Percentiles rank a stretch among this genome's conserved stretches.
Conservation (phyloP, 2,329 filamentous ascomycete species). For the Chaetomium strumarium region DNA sequence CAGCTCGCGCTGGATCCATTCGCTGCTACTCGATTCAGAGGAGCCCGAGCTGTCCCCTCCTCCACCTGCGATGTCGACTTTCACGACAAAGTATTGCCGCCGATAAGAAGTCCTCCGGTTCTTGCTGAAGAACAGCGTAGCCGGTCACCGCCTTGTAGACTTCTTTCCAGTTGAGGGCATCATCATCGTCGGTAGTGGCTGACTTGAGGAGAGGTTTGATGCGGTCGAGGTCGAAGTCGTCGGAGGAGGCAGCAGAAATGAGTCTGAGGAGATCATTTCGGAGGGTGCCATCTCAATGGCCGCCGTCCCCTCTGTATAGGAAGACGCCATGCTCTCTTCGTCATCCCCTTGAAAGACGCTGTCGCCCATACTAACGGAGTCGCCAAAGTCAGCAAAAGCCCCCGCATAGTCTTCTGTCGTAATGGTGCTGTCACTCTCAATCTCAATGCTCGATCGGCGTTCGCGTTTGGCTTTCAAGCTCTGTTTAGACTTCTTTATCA, state of each 20-base stretch:
- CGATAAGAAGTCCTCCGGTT: background rate
- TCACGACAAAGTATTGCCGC: background rate
- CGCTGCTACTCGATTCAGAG: too few relatives aligned
- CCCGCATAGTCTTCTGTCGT: conserved; percentile 44
- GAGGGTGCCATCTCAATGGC: too few relatives aligned
- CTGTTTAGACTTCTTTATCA: conserved; percentile 41
- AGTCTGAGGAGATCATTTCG: too few relatives aligned
- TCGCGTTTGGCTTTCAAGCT: conserved; percentile 37
- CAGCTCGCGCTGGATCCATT: background rate
- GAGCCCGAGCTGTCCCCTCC: background rate
- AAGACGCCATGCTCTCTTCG: conserved; percentile 59
- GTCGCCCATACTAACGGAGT: conserved; percentile 56
- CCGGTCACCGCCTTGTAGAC: too few relatives aligned
- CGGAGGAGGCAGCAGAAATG: too few relatives aligned
- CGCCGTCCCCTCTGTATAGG: conserved; percentile 44
- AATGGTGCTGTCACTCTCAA: conserved; percentile 57
- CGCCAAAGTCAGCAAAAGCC: conserved; percentile 58
- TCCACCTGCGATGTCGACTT: background rate
- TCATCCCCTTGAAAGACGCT: conserved; percentile 63
- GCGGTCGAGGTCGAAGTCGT: too few relatives aligned
- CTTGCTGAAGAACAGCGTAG: background rate
- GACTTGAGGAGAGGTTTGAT: too few relatives aligned
- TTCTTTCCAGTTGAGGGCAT: too few relatives aligned
- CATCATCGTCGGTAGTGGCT: too few relatives aligned
- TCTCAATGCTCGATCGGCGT: conserved; percentile 50